These are phyloP conservation scores for Camellia oleifera DNA, from an alignment of 179 eudicot genomes.

Conservation along the genomic window DNA sequence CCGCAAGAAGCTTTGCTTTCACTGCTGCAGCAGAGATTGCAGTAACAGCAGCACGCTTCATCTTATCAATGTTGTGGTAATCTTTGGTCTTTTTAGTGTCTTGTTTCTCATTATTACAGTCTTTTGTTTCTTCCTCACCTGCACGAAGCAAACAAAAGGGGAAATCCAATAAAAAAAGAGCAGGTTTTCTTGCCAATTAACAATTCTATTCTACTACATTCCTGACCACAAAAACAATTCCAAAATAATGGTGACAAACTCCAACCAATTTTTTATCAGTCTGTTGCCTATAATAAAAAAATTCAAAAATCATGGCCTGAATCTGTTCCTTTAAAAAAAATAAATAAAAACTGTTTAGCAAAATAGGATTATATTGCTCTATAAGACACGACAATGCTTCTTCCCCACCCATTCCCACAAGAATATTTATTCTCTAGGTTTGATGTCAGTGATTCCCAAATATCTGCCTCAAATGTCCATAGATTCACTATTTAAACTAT, in stretches of 20 bases:
- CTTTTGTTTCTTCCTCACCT: conserved; percentile 41
- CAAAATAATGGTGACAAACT: neutral
- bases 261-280: neutral
- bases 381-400: neutral
- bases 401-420: neutral
- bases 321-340: neutral
- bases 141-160: conserved; percentile 13
- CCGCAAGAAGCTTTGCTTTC: conserved; percentile 89
- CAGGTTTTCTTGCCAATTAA: neutral
- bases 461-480: neutral
- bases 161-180: conserved; percentile 8
- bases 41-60: conserved; percentile 76
- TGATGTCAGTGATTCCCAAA: neutral
- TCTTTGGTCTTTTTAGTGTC: conserved; percentile 35
- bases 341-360: neutral
- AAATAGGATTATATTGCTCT: neutral
- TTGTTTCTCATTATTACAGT: conserved; percentile 33
- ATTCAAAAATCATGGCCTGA: neutral
- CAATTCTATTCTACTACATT: neutral
- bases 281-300: too few species aligned
- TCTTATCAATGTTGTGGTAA: conserved; percentile 40
- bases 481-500: neutral
- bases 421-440: conserved; percentile 6
- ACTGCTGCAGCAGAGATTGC: conserved; percentile 93
- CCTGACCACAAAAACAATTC: neutral